Percentiles rank a stretch among this genome's conserved stretches.
These are phyloP conservation scores for Pythium dissimile DNA, from an alignment of 352 stramenopile genomes.

Conservation along the genomic window DNA sequence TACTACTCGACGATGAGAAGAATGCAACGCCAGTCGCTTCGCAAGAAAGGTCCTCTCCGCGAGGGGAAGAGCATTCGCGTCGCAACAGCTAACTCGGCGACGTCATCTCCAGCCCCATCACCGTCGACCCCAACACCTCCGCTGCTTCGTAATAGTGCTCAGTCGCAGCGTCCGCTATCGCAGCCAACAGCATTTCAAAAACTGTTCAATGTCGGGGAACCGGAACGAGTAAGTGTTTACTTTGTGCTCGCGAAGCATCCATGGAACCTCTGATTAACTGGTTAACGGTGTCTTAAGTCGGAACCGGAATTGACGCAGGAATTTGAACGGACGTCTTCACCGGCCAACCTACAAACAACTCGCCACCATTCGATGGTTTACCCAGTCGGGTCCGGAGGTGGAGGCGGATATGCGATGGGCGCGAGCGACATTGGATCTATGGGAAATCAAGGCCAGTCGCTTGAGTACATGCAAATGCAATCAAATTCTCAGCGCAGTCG, in stretches of 20 bases:
- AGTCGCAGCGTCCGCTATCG: constrained; percentile 25
- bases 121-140: constrained; percentile 4
- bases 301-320: constrained; percentile 30
- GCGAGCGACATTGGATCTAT: constrained; percentile 13
- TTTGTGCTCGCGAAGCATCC: too few relatives aligned
- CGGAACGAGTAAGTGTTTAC: constrained; percentile 45
- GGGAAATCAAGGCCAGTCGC: constrained; percentile 6
- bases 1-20: constrained; percentile 91
- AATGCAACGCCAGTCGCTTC: constrained; percentile 85
- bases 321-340: constrained; percentile 40
- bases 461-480: constrained; percentile 19
- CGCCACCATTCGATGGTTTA: constrained; percentile 48
- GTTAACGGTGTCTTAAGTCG: background rate
- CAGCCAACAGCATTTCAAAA: constrained; percentile 58
- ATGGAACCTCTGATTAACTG: background rate
- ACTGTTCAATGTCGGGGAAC: constrained; percentile 35
- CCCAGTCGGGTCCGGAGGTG: constrained; percentile 22
- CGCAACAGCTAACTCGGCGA: constrained; percentile 40
- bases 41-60: constrained; percentile 79
- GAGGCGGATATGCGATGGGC: constrained; percentile 27
- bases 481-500: constrained; percentile 17
- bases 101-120: constrained; percentile 14
- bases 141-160: background rate
- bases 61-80: constrained; percentile 81
- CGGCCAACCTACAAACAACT: constrained; percentile 14